phyloP scores from a whole-genome alignment of 2,329 filamentous ascomycete species.

The Xylariomycetidae sp. region DNA sequence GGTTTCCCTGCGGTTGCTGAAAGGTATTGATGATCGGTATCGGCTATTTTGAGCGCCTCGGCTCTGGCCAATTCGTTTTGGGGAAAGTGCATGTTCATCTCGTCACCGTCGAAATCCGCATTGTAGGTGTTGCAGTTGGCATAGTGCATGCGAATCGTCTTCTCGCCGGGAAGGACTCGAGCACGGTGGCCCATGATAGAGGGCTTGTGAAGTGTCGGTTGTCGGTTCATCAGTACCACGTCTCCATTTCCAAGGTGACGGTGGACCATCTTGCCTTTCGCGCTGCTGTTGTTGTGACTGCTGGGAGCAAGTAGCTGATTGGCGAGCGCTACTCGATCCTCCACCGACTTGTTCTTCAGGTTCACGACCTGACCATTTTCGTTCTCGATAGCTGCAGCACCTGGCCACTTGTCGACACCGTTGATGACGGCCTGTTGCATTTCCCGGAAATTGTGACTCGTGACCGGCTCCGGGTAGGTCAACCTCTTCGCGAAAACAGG shows the following conservation, averaged over 20 bases:
- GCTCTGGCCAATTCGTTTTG: constrained; percentile 93
- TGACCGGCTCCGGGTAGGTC: constrained; percentile 95
- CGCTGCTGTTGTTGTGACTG: constrained; percentile 64
- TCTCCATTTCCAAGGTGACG: constrained; percentile 94
- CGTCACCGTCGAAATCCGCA: constrained; percentile 97
- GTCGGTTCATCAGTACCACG: constrained; percentile 97
- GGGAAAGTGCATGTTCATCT: constrained; percentile 99
- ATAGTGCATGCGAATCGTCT: constrained; percentile 99
- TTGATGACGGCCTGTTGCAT: constrained; percentile 96
- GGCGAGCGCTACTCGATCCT: constrained; percentile 82
- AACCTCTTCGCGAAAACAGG: constrained; percentile 96
- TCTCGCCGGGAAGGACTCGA: constrained; percentile 85
- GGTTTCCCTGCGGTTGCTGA: constrained; percentile 92
- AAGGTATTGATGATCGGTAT: constrained; percentile 95
- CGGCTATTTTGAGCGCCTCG: constrained; percentile 87
- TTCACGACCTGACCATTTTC: constrained; percentile 90
- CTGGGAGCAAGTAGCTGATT: constrained; percentile 89
- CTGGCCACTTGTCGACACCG: constrained; percentile 87
- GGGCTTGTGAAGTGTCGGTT: constrained; percentile 95
- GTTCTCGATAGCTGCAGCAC: constrained; percentile 89
- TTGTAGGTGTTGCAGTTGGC: constrained; percentile 99
- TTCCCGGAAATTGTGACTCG: constrained; percentile 93
- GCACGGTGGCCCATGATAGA: constrained; percentile 98
- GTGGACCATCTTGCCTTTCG: constrained; percentile 91
- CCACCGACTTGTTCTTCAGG: constrained; percentile 76